Evolutionary conservation across 2,329 filamentous ascomycete species (phyloP).

Genomic region (Talaromyces piceae): DNA sequence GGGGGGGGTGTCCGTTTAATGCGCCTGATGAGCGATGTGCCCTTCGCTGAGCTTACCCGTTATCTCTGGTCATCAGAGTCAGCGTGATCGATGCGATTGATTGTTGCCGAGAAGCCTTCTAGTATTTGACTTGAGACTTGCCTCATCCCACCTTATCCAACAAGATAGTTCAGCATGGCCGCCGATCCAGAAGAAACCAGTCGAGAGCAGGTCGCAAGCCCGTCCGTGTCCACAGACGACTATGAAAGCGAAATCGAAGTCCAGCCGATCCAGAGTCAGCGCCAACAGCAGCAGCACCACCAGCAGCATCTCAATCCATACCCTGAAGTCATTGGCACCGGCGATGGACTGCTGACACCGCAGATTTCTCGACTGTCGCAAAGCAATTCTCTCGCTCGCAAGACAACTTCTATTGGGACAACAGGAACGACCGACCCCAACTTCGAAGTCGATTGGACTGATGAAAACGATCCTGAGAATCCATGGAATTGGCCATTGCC

Average conservation of each 20-base stretch:
- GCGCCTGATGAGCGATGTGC: neutral
- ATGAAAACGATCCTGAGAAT: slow-evolving; percentile 42
- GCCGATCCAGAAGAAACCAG: neutral
- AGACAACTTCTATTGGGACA: slow-evolving; percentile 39
- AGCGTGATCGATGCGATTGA: neutral
- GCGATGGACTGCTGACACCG: slow-evolving; percentile 18
- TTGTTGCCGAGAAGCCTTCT: neutral
- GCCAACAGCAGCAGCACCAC: neutral
- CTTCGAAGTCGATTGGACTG: slow-evolving; percentile 67
- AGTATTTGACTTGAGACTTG: too few species aligned
- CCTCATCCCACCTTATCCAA: neutral
- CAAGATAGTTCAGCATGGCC: neutral
- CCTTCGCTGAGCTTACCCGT: neutral
- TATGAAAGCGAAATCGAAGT: slow-evolving; percentile 8
- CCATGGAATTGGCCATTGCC: slow-evolving; percentile 55
- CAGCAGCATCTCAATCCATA: neutral
- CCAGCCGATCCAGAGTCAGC: slow-evolving; percentile 9
- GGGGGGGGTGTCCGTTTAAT: neutral
- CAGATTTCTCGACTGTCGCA: slow-evolving; percentile 23
- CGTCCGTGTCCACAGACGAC: slow-evolving; percentile 5
- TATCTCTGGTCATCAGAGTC: neutral
- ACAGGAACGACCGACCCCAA: slow-evolving; percentile 45
- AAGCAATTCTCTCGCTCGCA: slow-evolving; percentile 23
- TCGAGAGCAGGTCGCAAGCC: neutral
- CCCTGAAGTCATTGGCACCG: slow-evolving; percentile 6